Conservation (phyloP, 78 protist species). For the Dictyostelium intermedium region DNA sequence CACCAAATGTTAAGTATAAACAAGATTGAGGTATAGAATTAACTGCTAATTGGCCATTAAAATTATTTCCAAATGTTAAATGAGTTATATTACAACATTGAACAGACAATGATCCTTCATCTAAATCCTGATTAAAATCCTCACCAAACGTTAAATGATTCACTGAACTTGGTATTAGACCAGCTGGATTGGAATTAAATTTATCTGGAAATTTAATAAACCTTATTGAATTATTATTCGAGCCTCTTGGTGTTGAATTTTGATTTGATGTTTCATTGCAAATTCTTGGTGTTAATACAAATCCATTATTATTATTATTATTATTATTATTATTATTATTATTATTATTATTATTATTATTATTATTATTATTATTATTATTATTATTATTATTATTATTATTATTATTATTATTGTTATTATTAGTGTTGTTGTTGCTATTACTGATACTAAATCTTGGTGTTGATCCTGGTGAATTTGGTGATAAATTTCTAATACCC, state of each 20-base stretch:
- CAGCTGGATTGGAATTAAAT: not conserved
- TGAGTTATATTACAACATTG: not conserved
- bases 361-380: constrained; percentile 8
- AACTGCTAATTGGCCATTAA: not conserved
- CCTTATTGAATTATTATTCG: not conserved
- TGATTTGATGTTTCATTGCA: not conserved
- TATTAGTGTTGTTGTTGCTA: too few relatives aligned
- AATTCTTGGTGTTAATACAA: not conserved
- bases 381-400: not conserved
- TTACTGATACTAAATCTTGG: not conserved
- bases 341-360: constrained; percentile 18
- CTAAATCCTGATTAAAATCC: not conserved
- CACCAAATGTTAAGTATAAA: constrained; percentile 1
- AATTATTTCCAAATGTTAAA: not conserved
- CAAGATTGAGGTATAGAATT: not conserved
- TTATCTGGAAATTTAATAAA: not conserved
- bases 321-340: not conserved
- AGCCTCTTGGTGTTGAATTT: not conserved
- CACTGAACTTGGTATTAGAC: not conserved
- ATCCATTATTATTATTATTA: not conserved
- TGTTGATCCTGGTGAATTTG: not conserved
- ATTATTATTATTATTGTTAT: too few relatives aligned
- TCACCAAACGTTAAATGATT: not conserved
- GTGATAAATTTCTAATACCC: not conserved
- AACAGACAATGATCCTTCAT: not conserved